Conservation (phyloP, 805 yeast species). For the Candida railenensis region DNA sequence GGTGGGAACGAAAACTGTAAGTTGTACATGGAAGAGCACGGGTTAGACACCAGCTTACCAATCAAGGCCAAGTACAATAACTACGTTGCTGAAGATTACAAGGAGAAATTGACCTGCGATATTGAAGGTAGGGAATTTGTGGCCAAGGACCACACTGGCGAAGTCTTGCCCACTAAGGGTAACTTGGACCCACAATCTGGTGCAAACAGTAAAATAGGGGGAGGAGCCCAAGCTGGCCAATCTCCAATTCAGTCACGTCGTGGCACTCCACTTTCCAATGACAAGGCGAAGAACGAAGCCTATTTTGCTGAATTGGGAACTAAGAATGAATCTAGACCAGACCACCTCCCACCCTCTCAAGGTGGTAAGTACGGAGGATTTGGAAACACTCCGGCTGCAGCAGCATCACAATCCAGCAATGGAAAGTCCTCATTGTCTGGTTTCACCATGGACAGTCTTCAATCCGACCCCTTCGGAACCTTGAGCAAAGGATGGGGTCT, state of each 20-base stretch:
- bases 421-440: conserved; percentile 49
- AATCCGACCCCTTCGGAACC: conserved; percentile 87
- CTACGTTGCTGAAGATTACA: conserved; percentile 92
- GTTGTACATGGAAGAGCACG: conserved; percentile 67
- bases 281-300: conserved; percentile 66
- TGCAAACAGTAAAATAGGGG: conserved; percentile 2
- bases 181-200: neutral
- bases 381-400: conserved; percentile 72
- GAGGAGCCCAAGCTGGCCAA: conserved; percentile 10
- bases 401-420: conserved; percentile 15
- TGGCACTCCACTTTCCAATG: conserved; percentile 32
- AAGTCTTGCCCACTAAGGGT: conserved; percentile 33
- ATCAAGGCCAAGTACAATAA: conserved; percentile 81
- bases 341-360: conserved; percentile 81
- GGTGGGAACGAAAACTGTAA: conserved; percentile 87
- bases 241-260: conserved; percentile 41
- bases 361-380: conserved; percentile 94
- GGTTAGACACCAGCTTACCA: conserved; percentile 62
- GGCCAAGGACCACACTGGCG: conserved; percentile 59
- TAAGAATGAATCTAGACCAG: conserved; percentile 70
- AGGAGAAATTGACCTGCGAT: conserved; percentile 70
- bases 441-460: conserved; percentile 67
- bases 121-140: conserved; percentile 72
- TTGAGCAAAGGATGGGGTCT: conserved; percentile 92
- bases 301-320: conserved; percentile 81